Evolutionary conservation across 2,329 filamentous ascomycete genomes (phyloP).

Genomic region (Aspergillus fischeri): DNA sequence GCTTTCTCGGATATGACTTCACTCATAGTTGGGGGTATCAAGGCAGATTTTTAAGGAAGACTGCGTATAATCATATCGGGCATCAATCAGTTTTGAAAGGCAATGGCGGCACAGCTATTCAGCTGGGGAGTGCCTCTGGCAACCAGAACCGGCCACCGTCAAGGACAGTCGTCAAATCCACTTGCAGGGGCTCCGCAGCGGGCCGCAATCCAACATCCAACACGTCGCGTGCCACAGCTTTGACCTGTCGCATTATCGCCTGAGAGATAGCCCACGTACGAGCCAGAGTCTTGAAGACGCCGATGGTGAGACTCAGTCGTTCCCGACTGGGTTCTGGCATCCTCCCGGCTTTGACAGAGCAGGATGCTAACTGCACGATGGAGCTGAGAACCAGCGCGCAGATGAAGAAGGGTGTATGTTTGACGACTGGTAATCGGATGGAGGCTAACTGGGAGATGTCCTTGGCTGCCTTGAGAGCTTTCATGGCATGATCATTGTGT

Average conservation of each 20-base stretch:
- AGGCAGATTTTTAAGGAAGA: too few species aligned
- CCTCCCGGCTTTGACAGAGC: conserved; percentile 56
- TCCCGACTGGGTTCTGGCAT: conserved; percentile 59
- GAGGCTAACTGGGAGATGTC: conserved; percentile 74
- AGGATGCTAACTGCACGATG: conserved; percentile 77
- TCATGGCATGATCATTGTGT: conserved; percentile 62
- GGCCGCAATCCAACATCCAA: conserved; percentile 42
- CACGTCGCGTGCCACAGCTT: conserved; percentile 74
- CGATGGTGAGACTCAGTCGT: conserved; percentile 73
- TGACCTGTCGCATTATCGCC: conserved; percentile 68
- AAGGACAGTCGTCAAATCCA: conserved; percentile 33
- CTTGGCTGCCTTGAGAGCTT: conserved; percentile 74
- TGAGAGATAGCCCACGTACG: conserved; percentile 69
- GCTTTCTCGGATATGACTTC: too few species aligned
- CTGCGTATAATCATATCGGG: not conserved
- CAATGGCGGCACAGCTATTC: not conserved
- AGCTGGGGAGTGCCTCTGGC: conserved; percentile 23
- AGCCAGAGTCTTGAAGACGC: conserved; percentile 65
- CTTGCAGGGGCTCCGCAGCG: conserved; percentile 23
- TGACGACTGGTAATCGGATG: conserved; percentile 53
- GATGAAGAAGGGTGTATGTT: conserved; percentile 79
- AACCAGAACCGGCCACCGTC: conserved; percentile 35
- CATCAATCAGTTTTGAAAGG: not conserved
- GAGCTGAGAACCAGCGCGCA: conserved; percentile 75
- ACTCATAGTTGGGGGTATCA: too few species aligned